A percentile compares a stretch with the other conserved stretches of the same genome.
These are phyloP conservation scores for Caryopteris hybrid DNA, from an alignment of 305 asterid species.

Conservation along the genomic window DNA sequence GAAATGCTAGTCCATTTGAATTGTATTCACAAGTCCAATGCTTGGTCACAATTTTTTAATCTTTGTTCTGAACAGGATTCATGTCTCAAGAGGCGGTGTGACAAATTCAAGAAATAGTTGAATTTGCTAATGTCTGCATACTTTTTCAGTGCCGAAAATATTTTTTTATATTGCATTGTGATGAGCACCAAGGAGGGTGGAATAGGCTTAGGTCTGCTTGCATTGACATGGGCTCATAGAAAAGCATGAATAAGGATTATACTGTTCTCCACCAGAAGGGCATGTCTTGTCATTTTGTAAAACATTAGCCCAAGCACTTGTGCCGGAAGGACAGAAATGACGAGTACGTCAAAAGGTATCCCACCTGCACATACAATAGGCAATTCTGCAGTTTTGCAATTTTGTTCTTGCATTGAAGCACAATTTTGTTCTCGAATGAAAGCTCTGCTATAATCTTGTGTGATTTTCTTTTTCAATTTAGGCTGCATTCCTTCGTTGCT, in stretches of 20 bases:
- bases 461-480: background rate
- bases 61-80: constrained; percentile 28
- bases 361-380: no score
- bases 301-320: constrained; percentile 53
- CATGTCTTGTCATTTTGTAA: constrained; percentile 28
- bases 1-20: background rate
- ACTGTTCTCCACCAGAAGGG: constrained; percentile 19
- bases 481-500: background rate
- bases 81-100: constrained; percentile 59
- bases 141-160: constrained; percentile 40
- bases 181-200: constrained; percentile 35
- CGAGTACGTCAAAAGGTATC: constrained; percentile 58
- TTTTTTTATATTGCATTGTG: constrained; percentile 39
- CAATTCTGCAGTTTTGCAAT: background rate
- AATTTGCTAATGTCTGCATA: background rate
- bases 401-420: no score
- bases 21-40: background rate
- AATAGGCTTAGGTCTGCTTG: constrained; percentile 56
- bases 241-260: constrained; percentile 27
- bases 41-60: background rate
- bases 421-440: background rate
- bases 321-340: constrained; percentile 49
- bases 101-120: constrained; percentile 57
- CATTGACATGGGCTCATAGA: constrained; percentile 61
- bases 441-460: background rate